Conservation (phyloP, 2,329 filamentous ascomycete species). For the Talaromyces piceae region DNA sequence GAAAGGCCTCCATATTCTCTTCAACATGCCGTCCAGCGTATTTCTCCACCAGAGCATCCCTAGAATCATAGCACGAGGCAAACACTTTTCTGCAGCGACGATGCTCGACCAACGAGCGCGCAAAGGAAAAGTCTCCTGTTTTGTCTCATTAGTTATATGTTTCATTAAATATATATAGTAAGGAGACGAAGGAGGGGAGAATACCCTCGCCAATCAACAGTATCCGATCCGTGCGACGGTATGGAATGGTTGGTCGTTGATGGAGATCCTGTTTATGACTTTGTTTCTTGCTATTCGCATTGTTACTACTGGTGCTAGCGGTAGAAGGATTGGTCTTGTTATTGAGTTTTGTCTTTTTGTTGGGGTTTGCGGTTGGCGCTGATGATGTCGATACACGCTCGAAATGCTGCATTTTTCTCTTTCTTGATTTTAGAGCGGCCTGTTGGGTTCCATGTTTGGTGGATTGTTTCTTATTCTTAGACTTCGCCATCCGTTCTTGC, state of each 20-base stretch:
- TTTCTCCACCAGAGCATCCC: constrained; percentile 53
- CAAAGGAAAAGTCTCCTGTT: constrained; percentile 43
- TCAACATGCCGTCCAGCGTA: constrained; percentile 62
- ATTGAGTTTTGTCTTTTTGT: constrained; percentile 6
- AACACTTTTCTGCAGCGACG: constrained; percentile 34
- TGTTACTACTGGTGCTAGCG: background rate
- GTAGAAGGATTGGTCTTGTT: background rate
- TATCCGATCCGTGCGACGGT: constrained; percentile 34
- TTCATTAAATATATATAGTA: background rate
- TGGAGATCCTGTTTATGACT: constrained; percentile 11
- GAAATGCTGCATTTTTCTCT: constrained; percentile 12
- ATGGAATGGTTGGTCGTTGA: constrained; percentile 30
- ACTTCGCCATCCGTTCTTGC: constrained; percentile 5
- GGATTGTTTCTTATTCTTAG: constrained; percentile 5
- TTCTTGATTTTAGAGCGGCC: constrained; percentile 5
- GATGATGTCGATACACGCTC: constrained; percentile 8
- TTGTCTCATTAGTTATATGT: background rate
- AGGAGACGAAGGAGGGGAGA: constrained; percentile 8
- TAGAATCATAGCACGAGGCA: constrained; percentile 40
- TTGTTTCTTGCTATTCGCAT: constrained; percentile 1
- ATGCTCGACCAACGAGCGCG: constrained; percentile 35
- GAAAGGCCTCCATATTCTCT: constrained; percentile 47
- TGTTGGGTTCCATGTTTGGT: constrained; percentile 17
- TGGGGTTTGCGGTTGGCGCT: background rate
- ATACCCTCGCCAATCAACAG: constrained; percentile 40